Conservation (phyloP, 192 early-diverging fungal genomes). For the Podila clonocystis region DNA sequence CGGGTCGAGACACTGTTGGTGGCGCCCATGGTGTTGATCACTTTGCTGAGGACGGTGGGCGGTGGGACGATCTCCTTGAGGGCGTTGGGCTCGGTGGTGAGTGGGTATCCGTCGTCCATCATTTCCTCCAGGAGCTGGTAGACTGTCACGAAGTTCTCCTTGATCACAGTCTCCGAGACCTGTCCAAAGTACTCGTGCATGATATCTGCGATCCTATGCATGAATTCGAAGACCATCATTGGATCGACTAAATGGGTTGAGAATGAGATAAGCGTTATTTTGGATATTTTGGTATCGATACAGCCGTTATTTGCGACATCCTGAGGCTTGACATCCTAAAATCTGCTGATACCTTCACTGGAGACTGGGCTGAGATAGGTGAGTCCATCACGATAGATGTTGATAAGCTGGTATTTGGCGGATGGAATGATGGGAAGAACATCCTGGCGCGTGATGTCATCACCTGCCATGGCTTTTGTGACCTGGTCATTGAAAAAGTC, state of each 20-base stretch:
- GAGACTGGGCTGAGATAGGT: constrained; percentile 81
- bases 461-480: constrained; percentile 61
- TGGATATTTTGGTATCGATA: no score
- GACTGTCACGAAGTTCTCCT: constrained; percentile 93
- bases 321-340: no score
- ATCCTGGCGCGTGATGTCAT: constrained; percentile 61
- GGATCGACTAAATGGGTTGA: constrained; percentile 68
- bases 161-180: constrained; percentile 83
- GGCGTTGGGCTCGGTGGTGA: constrained; percentile 89
- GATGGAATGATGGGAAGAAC: constrained; percentile 72
- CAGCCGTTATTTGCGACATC: no score
- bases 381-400: constrained; percentile 74
- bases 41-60: constrained; percentile 84
- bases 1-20: constrained; percentile 49
- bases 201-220: constrained; percentile 82
- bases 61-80: constrained; percentile 88
- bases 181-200: constrained; percentile 86
- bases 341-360: constrained; percentile 69
- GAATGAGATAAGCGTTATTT: no score
- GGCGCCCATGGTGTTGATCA: constrained; percentile 86
- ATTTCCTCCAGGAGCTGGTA: constrained; percentile 95
- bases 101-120: constrained; percentile 90
- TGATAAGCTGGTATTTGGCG: constrained; percentile 70
- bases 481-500: constrained; percentile 72
- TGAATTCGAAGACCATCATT: constrained; percentile 85